Base-by-base conservation (phyloP, 805 yeast species). In the Wickerhamiella sergipiensis region DNA sequence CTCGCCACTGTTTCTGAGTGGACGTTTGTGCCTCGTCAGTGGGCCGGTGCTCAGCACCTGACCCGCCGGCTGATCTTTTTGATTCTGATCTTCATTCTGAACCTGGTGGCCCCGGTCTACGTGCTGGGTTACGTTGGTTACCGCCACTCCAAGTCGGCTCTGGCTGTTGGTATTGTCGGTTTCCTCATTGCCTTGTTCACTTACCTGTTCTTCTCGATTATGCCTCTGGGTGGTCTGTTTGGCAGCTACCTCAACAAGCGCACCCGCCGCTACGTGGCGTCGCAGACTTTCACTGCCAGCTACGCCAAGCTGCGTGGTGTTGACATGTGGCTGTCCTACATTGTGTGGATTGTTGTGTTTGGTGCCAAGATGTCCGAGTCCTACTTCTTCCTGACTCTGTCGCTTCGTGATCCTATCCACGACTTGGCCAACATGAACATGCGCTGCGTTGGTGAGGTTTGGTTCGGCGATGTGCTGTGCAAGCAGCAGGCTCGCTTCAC, bases 41-140 rank as follows among this genome's bases (percentile, higher is more conserved):
- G 97, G 97, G 95, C 97, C 36, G 98, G 99, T 70, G 97, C 97
- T 67, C 97, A 90, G 72, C 96, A 85, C 67, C 77, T 92, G 65
- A 72, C 87, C 39, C 86, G 95, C 71, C 83, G 98, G 67, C 74
- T 92, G 61, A 65, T 81, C 74, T 83, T 89, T 65, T 69, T 90
- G 66, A 58, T 82, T 50, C 57, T 78, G 49, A 78, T 88, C 58
- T 73, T 88, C 52, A 74, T 72, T 50, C 61, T 81, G 55, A 92
- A 90, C 69, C 73, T 90, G 64, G 94, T 82, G 59, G 95, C 97
- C 39, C 79, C 86, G 31, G 79, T 86, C 51, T 92, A 85, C 64
- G 81, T 89, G 40, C 86, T 87, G 68, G 82, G 82, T 58, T 85
- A 83, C 71, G 84, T 87, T 55, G 73, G 78, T 24, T 73, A 76